Evolutionary conservation across 768 basidiomycete species (phyloP).

Genomic region (Dictyophora rubrovolvata): DNA sequence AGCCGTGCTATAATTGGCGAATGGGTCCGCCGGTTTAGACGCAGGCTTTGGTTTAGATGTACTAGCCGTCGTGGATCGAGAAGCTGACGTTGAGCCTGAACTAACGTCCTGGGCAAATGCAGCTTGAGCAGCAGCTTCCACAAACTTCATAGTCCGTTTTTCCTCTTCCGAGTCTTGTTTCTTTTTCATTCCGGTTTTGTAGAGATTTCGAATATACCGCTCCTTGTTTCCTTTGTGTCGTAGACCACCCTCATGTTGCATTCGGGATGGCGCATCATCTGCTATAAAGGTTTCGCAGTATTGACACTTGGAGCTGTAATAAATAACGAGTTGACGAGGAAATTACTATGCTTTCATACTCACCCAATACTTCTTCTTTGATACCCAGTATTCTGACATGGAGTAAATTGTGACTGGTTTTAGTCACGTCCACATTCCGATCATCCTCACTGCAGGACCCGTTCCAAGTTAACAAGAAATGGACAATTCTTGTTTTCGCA

Average conservation of each 20-base stretch:
- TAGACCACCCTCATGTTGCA: constrained; percentile 87
- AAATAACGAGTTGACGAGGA: background rate
- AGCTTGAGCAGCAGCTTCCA: constrained; percentile 78
- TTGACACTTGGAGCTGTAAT: constrained; percentile 44
- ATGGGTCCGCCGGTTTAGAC: constrained; percentile 51
- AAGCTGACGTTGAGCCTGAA: constrained; percentile 45
- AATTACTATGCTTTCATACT: background rate
- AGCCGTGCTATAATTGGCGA: constrained; percentile 81
- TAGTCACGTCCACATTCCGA: no score
- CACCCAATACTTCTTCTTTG: constrained; percentile 73
- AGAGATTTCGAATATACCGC: constrained; percentile 81
- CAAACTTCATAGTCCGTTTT: constrained; percentile 72
- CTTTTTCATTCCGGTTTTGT: constrained; percentile 85
- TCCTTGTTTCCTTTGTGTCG: constrained; percentile 93
- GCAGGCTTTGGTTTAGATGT: constrained; percentile 19
- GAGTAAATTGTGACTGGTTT: constrained; percentile 4
- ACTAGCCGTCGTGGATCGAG: constrained; percentile 13
- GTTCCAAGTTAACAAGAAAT: no score
- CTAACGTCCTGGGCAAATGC: constrained; percentile 72
- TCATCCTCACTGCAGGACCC: no score
- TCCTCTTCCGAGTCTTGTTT: constrained; percentile 82
- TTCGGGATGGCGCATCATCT: constrained; percentile 87
- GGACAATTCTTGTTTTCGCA: no score
- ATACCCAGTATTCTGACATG: constrained; percentile 93
- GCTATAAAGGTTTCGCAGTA: constrained; percentile 97